Base-by-base conservation (phyloP, 2,329 filamentous ascomycete species). In the Diaporthe australafricana region DNA sequence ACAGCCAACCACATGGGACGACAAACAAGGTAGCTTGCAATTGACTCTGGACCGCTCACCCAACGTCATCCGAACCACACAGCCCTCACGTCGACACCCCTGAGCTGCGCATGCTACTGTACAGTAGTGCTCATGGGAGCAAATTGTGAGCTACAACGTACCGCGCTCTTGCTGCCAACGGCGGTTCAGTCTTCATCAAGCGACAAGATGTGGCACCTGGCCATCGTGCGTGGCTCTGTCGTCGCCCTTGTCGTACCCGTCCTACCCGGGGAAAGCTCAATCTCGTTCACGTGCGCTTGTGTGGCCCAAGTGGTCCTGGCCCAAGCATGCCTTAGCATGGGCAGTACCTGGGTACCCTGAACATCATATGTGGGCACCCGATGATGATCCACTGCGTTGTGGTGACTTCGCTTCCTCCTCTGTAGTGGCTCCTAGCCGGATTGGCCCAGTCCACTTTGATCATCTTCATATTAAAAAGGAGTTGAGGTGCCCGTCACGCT, bases 391-490 rank as follows among this genome's bases (percentile, higher is more conserved):
- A 73, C 72, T 42, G 65, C 56, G 52, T 60, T 66, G 68, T 47
- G 42, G 68, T 65, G 65, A 73, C 62, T 55, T 73, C 70, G 72
- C 72, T 71, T 60, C 35, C 67, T 57, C 27, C 20, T 53, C 30
- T 47, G 27, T 42, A 55, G 27, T 67, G 68, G 67, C 67, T 66
- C 45, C 67, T 53, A n/a, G 47, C 67, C 40, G 57, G 57, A 71
- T 47, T 63, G 63, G 45, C 56, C 35, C 72, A 62, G 56, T 57
- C 69, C 56, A 52, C 63, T 71, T 50, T 45, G 69, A 35, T 53
- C 42, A 65, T 73, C 66, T 66, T 68, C 55, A 71, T 62, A 71
- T 53, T 71, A 71, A 73, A 73, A 73, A 73, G 72, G 72, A 73
- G 72, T 69, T 71, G 53, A 67, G 48, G 42, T 20, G 57, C 38